These are phyloP conservation scores for Rhizophora apiculata DNA, from an alignment of 345 rosid species.

Conservation along the genomic window DNA sequence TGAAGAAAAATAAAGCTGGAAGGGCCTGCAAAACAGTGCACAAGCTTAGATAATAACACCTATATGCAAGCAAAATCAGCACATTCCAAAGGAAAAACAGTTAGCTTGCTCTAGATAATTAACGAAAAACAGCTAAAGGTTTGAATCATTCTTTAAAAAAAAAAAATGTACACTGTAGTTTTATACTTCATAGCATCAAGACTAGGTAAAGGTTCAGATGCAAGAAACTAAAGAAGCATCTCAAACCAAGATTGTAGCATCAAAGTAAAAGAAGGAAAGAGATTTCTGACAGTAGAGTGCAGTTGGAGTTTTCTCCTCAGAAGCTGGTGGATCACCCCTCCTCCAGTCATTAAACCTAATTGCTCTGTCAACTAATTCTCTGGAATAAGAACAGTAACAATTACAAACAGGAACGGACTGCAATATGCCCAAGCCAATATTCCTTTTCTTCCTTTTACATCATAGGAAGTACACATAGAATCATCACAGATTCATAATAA, in stretches of 20 bases:
- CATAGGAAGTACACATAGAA: too few relatives aligned
- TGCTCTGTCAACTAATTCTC: constrained; percentile 35
- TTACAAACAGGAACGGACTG: background rate
- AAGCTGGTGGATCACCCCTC: constrained; percentile 79
- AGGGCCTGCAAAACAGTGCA: constrained; percentile 42
- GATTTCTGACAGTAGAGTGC: constrained; percentile 50
- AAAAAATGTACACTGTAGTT: background rate
- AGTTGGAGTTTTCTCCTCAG: constrained; percentile 75
- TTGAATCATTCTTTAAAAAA: background rate
- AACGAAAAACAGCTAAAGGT: background rate
- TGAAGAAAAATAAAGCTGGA: constrained; percentile 49
- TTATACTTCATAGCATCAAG: background rate
- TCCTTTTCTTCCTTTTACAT: too few relatives aligned
- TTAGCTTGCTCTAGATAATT: background rate
- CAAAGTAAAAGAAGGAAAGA: background rate
- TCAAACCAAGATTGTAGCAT: background rate
- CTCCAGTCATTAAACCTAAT: constrained; percentile 68
- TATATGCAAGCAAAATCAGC: background rate
- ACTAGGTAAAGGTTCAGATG: background rate
- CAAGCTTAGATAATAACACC: constrained; percentile 1
- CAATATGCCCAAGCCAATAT: background rate
- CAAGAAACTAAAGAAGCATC: background rate
- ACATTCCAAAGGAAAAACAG: background rate
- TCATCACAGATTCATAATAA: too few relatives aligned
- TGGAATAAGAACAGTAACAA: constrained; percentile 18